Percentiles rank a stretch among this genome's conserved stretches.
These are phyloP conservation scores for Hypoxylon perforatum DNA, from an alignment of 495 filamentous ascomycete species.

Conservation along the genomic window DNA sequence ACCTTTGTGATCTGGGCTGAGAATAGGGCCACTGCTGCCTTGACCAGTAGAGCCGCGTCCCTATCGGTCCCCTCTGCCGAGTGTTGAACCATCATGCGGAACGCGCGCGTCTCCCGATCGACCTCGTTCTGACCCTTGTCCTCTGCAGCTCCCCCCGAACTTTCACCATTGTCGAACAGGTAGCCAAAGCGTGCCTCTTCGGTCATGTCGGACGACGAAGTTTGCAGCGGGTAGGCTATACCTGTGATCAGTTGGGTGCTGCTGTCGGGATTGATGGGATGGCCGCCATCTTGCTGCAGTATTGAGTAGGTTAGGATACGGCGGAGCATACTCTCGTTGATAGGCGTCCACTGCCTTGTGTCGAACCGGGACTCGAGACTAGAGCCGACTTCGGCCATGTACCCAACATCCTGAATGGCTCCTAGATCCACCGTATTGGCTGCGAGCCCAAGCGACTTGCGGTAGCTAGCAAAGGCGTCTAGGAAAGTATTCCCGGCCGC, in stretches of 20 bases:
- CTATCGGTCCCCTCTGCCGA: constrained; percentile 22
- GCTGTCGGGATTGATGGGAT: not conserved
- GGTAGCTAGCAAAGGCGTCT: constrained; percentile 49
- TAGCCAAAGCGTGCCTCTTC: too few species aligned
- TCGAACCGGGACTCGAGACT: constrained; percentile 29
- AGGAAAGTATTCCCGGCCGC: constrained; percentile 48
- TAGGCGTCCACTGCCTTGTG: constrained; percentile 40
- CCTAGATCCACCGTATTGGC: constrained; percentile 30
- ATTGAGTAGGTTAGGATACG: constrained; percentile 48
- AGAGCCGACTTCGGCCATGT: constrained; percentile 33
- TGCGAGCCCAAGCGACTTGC: constrained; percentile 37
- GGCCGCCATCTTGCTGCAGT: constrained; percentile 42
- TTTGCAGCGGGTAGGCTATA: constrained; percentile 39
- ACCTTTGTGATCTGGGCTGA: too few species aligned
- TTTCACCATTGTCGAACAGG: too few species aligned
- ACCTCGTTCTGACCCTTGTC: too few species aligned
- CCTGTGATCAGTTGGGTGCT: constrained; percentile 45
- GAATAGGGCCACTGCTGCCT: constrained; percentile 11
- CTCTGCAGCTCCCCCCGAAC: too few species aligned
- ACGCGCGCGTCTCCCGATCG: too few species aligned
- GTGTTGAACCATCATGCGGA: not conserved
- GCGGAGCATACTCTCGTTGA: constrained; percentile 47
- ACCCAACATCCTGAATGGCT: constrained; percentile 38
- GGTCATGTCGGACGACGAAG: not conserved
- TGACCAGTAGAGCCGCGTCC: too few species aligned